Conservation (phyloP, 495 filamentous ascomycete genomes). For the Aspergillus asperescens region DNA sequence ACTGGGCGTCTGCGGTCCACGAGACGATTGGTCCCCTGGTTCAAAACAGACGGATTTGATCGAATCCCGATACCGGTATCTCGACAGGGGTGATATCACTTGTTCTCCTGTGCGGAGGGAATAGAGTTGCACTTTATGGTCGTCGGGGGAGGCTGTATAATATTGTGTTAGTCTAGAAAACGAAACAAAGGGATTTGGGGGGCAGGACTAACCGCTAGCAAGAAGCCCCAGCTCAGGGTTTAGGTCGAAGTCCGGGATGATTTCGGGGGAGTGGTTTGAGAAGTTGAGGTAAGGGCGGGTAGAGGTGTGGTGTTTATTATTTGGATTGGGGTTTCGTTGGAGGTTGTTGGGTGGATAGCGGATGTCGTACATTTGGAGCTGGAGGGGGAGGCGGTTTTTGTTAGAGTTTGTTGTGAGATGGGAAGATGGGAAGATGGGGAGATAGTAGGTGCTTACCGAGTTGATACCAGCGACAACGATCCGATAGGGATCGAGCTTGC, state of each 20-base stretch:
- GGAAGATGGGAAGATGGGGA: neutral
- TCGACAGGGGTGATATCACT: constrained; percentile 30
- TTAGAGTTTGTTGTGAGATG: neutral
- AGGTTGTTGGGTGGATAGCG: constrained; percentile 32
- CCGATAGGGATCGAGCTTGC: constrained; percentile 33
- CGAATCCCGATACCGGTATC: constrained; percentile 23
- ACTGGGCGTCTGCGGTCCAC: constrained; percentile 33
- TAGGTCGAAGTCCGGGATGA: constrained; percentile 33
- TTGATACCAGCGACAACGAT: constrained; percentile 34
- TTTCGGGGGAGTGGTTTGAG: constrained; percentile 24
- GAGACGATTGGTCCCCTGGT: constrained; percentile 19
- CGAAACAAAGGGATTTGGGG: neutral
- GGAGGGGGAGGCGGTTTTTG: too few relatives aligned
- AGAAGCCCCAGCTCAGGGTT: constrained; percentile 35
- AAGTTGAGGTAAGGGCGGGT: constrained; percentile 37
- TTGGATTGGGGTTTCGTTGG: constrained; percentile 28
- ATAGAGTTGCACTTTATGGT: constrained; percentile 37
- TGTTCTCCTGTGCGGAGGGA: constrained; percentile 33
- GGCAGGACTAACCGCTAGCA: constrained; percentile 30
- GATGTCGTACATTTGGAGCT: constrained; percentile 47
- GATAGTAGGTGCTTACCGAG: constrained; percentile 23
- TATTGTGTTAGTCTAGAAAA: neutral
- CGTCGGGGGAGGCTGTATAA: constrained; percentile 15
- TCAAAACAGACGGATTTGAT: constrained; percentile 38
- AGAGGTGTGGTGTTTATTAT: constrained; percentile 23